These are phyloP conservation scores for Penicillium robsamsonii DNA, from an alignment of 495 filamentous ascomycete species.

Conservation along the genomic window DNA sequence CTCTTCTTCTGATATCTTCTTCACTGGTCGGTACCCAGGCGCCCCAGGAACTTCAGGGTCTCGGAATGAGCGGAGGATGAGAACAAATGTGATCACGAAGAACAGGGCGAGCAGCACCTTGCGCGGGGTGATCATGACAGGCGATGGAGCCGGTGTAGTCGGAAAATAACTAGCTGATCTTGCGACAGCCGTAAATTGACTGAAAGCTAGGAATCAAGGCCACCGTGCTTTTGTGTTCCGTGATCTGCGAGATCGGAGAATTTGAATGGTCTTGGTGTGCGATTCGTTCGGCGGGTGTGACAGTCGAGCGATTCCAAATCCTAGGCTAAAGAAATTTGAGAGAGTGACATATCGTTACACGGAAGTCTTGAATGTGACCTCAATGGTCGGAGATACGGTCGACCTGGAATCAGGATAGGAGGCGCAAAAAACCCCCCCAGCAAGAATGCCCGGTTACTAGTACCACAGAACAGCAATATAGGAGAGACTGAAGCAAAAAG, in stretches of 20 bases:
- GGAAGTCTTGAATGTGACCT: slow-evolving; percentile 8
- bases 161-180: background rate
- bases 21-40: slow-evolving; percentile 25
- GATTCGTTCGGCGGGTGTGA: slow-evolving; percentile 5
- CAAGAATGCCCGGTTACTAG: background rate
- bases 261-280: background rate
- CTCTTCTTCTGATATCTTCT: slow-evolving; percentile 26
- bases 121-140: slow-evolving; percentile 65
- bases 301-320: background rate
- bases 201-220: background rate
- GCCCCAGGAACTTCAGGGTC: slow-evolving; percentile 24
- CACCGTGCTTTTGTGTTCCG: background rate
- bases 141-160: slow-evolving; percentile 10
- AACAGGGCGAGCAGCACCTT: slow-evolving; percentile 67
- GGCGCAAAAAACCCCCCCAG: background rate
- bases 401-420: slow-evolving; percentile 5
- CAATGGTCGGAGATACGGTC: slow-evolving; percentile 2
- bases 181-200: slow-evolving; percentile 7
- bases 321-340: slow-evolving; percentile 1
- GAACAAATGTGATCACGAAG: slow-evolving; percentile 65
- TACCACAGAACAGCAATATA: slow-evolving; percentile 1
- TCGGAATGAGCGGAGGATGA: slow-evolving; percentile 67
- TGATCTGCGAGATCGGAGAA: slow-evolving; percentile 2
- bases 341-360: slow-evolving; percentile 10
- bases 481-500: background rate